Percentiles rank a stretch among this genome's conserved stretches.
phyloP scores from a whole-genome alignment of 768 basidiomycete species.

The Auricularia auricula-judae region DNA sequence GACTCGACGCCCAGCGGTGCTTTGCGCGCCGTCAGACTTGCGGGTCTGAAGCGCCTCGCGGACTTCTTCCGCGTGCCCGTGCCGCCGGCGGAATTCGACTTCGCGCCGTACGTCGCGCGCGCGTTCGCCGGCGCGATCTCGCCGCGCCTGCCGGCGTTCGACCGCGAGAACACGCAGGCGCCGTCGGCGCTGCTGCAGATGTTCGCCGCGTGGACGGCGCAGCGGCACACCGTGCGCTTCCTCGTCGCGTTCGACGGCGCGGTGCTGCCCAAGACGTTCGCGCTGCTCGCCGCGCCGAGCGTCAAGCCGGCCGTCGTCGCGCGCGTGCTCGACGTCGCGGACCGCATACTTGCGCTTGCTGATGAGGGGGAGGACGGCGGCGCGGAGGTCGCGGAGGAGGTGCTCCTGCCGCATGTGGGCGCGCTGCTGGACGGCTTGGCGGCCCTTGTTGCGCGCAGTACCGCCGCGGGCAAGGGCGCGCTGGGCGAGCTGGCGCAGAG shows the following conservation, averaged over 20 bases:
- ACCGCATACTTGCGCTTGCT: constrained; percentile 42
- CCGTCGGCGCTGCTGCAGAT: constrained; percentile 84
- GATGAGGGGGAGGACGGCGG: constrained; percentile 36
- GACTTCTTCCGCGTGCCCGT: constrained; percentile 78
- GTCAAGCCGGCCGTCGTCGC: constrained; percentile 80
- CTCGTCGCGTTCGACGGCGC: constrained; percentile 59
- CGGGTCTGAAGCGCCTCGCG: constrained; percentile 74
- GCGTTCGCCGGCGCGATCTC: constrained; percentile 67
- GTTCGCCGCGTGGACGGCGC: constrained; percentile 64
- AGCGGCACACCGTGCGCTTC: constrained; percentile 43
- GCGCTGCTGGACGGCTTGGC: constrained; percentile 63
- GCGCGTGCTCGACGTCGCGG: constrained; percentile 77
- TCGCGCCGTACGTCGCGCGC: constrained; percentile 51
- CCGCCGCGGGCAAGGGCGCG: constrained; percentile 27
- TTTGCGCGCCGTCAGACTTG: constrained; percentile 59
- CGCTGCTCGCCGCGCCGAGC: constrained; percentile 67
- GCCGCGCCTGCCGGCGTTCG: constrained; percentile 65
- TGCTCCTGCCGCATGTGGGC: constrained; percentile 63
- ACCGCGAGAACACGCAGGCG: constrained; percentile 81
- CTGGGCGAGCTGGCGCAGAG: constrained; percentile 52
- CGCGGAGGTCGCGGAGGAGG: constrained; percentile 32
- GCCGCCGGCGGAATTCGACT: constrained; percentile 46
- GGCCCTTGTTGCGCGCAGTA: constrained; percentile 52
- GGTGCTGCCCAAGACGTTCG: constrained; percentile 68
- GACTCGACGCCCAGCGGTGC: constrained; percentile 22